A percentile compares a stretch with the other conserved stretches of the same genome.
Evolutionary conservation across 2,329 filamentous ascomycete species (phyloP).

Genomic region (Tolypocladium guangdongense): DNA sequence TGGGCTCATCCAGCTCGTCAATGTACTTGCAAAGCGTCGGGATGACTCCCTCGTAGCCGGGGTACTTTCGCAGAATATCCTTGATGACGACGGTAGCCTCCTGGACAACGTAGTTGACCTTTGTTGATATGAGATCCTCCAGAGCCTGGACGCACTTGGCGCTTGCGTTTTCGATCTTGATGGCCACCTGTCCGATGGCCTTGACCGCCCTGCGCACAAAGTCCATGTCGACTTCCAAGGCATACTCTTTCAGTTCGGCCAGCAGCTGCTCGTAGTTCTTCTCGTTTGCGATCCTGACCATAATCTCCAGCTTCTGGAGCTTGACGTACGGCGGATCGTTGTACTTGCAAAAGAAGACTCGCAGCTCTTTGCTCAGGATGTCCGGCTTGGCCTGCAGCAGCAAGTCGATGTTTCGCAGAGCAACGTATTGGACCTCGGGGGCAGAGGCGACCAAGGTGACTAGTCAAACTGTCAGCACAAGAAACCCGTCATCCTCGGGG

Average conservation of each 20-base stretch:
- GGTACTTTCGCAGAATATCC: constrained; percentile 95
- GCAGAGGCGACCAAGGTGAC: constrained; percentile 93
- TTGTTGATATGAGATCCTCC: constrained; percentile 88
- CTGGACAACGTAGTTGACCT: constrained; percentile 98
- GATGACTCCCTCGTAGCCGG: constrained; percentile 95
- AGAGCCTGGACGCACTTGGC: constrained; percentile 94
- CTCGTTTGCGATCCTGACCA: constrained; percentile 98
- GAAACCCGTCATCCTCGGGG: not conserved
- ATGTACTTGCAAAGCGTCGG: constrained; percentile 93
- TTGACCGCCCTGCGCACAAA: constrained; percentile 90
- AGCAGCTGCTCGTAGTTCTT: constrained; percentile 91
- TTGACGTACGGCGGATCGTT: constrained; percentile 98
- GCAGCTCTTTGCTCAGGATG: constrained; percentile 91
- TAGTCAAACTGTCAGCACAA: constrained; percentile 19
- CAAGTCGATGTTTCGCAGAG: constrained; percentile 89
- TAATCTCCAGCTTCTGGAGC: constrained; percentile 94
- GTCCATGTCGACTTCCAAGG: constrained; percentile 97
- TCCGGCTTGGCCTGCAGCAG: constrained; percentile 92
- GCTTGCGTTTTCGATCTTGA: constrained; percentile 92
- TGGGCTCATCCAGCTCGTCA: constrained; percentile 90
- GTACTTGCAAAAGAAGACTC: constrained; percentile 99
- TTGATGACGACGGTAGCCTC: constrained; percentile 99
- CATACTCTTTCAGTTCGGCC: constrained; percentile 93
- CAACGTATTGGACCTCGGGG: constrained; percentile 96
- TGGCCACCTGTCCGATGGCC: constrained; percentile 94